A percentile compares a stretch with the other conserved stretches of the same genome.
Evolutionary conservation across 495 filamentous ascomycete species (phyloP).

Genomic region (Cercophora sp.): DNA sequence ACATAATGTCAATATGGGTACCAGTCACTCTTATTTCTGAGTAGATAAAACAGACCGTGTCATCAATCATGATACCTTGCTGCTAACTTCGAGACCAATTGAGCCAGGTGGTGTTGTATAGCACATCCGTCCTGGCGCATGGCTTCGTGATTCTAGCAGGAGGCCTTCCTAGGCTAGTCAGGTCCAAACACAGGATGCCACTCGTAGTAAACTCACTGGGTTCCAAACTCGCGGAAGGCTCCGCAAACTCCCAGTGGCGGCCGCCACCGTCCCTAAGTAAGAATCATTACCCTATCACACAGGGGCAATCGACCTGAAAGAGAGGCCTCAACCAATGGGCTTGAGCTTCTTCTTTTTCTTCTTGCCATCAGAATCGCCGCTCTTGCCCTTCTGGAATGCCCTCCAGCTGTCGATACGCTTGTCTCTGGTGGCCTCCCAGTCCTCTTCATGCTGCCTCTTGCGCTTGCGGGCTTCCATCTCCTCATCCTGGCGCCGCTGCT

Average conservation of each 20-base stretch:
- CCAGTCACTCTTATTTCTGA: background rate
- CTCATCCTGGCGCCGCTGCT: slow-evolving; percentile 82
- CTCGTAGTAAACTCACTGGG: slow-evolving; percentile 34
- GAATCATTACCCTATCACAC: too few species aligned
- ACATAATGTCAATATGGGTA: slow-evolving; percentile 8
- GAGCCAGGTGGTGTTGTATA: too few species aligned
- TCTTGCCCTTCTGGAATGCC: slow-evolving; percentile 74
- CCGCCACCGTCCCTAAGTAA: too few species aligned
- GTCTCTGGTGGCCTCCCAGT: slow-evolving; percentile 91
- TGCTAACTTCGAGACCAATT: too few species aligned
- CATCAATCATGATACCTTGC: too few species aligned
- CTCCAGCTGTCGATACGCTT: slow-evolving; percentile 92
- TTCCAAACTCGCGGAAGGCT: background rate
- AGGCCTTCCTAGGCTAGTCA: slow-evolving; percentile 9
- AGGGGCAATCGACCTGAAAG: too few species aligned
- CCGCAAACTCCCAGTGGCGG: too few species aligned
- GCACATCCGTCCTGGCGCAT: too few species aligned
- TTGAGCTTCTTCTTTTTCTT: slow-evolving; percentile 92
- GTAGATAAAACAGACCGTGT: slow-evolving; percentile 10
- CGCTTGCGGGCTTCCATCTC: slow-evolving; percentile 83
- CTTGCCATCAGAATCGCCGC: slow-evolving; percentile 61
- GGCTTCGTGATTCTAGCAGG: background rate
- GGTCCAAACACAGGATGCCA: slow-evolving; percentile 6
- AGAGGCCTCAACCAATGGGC: slow-evolving; percentile 48
- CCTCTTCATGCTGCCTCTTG: slow-evolving; percentile 86